Percentiles rank a stretch among this genome's conserved stretches.
Conservation (phyloP, 805 yeast species). For the Wickerhamomyces hampshirensis region DNA sequence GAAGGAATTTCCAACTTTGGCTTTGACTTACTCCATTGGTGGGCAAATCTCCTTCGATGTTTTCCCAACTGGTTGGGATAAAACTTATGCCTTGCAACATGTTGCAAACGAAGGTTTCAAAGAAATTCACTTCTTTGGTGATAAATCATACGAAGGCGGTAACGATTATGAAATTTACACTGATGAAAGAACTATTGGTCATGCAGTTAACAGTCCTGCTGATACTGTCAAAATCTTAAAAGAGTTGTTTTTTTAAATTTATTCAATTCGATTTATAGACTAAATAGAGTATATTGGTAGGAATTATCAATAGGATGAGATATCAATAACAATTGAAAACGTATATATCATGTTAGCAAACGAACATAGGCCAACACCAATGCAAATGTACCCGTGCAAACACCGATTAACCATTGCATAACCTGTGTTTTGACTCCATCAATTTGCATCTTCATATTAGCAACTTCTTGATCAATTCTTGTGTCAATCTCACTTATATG, state of each 20-base stretch:
- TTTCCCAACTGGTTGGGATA: constrained; percentile 99
- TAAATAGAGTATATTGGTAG: not conserved
- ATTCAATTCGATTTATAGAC: not conserved
- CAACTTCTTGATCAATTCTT: constrained; percentile 90
- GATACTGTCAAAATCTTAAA: constrained; percentile 85
- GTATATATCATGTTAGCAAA: constrained; percentile 48
- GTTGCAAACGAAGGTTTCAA: constrained; percentile 80
- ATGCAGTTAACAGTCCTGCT: constrained; percentile 82
- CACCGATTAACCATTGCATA: constrained; percentile 98
- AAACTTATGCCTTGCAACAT: constrained; percentile 95
- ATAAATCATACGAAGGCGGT: constrained; percentile 95
- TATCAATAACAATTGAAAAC: not conserved
- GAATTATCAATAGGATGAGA: not conserved
- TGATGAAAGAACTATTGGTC: constrained; percentile 93
- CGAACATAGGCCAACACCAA: constrained; percentile 88
- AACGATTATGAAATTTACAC: constrained; percentile 95
- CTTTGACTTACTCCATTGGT: constrained; percentile 95
- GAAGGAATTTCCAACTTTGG: constrained; percentile 75
- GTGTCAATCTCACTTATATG: constrained; percentile 94
- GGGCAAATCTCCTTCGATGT: constrained; percentile 99
- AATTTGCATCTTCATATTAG: constrained; percentile 92
- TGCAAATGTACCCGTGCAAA: constrained; percentile 97
- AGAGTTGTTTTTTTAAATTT: constrained; percentile 54
- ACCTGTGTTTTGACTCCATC: constrained; percentile 95
- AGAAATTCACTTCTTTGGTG: constrained; percentile 96